A percentile compares a stretch with the other conserved stretches of the same genome.
phyloP scores from a whole-genome alignment of 2,329 filamentous ascomycete genomes.

The Coniochaeta ligniaria region DNA sequence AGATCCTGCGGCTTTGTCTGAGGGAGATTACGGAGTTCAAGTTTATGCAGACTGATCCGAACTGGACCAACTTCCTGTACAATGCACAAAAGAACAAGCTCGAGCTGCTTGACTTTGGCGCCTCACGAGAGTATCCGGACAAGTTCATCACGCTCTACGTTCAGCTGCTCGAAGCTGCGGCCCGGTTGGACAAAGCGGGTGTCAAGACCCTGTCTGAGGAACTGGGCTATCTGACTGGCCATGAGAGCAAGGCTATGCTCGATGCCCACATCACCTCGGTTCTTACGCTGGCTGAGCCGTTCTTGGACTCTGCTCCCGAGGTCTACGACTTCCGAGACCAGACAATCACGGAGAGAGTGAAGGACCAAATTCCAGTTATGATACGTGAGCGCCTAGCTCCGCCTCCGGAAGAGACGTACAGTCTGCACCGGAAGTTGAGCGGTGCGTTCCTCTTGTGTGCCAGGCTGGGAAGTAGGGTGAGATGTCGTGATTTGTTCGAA shows the following conservation, averaged over 20 bases:
- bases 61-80: slow-evolving; percentile 99
- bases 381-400: slow-evolving; percentile 79
- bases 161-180: slow-evolving; percentile 71
- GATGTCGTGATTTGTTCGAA: slow-evolving; percentile 73
- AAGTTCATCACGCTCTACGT: slow-evolving; percentile 78
- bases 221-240: slow-evolving; percentile 87
- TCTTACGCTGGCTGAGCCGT: slow-evolving; percentile 86
- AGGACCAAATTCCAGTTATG: slow-evolving; percentile 86
- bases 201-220: slow-evolving; percentile 64
- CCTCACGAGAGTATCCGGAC: slow-evolving; percentile 76
- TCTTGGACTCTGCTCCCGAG: slow-evolving; percentile 66
- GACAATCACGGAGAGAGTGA: slow-evolving; percentile 92
- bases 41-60: slow-evolving; percentile 99
- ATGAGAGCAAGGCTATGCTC: slow-evolving; percentile 79
- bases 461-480: slow-evolving; percentile 72
- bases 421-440: slow-evolving; percentile 87
- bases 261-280: slow-evolving; percentile 86
- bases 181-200: slow-evolving; percentile 55
- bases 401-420: slow-evolving; percentile 96
- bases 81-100: slow-evolving; percentile 65
- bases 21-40: slow-evolving; percentile 90
- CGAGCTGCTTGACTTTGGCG: slow-evolving; percentile 92
- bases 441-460: slow-evolving; percentile 93
- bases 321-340: slow-evolving; percentile 90
- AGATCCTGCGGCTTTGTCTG: slow-evolving; percentile 85